These are phyloP conservation scores for Aplosporella prunicola DNA, from an alignment of 2,329 filamentous ascomycete species.

Conservation along the genomic window DNA sequence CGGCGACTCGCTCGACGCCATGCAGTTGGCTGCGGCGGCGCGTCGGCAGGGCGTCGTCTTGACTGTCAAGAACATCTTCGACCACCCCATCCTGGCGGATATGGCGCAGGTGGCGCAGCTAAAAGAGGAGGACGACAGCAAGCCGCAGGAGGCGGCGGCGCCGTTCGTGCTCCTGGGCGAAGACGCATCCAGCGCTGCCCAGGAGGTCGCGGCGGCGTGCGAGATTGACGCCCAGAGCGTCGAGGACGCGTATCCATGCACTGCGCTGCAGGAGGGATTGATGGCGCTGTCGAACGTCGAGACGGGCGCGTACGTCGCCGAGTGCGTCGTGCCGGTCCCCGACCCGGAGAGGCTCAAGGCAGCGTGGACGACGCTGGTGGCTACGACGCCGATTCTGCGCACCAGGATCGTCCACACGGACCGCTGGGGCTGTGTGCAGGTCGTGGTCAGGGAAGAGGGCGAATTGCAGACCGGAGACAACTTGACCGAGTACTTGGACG, in stretches of 20 bases:
- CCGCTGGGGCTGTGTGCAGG: slow-evolving; percentile 23
- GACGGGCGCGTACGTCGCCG: slow-evolving; percentile 43
- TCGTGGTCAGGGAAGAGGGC: slow-evolving; percentile 19
- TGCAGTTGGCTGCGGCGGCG: slow-evolving; percentile 48
- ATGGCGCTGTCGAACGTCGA: slow-evolving; percentile 45
- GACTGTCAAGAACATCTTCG: slow-evolving; percentile 49
- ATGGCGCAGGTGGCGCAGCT: slow-evolving; percentile 34
- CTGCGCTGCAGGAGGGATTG: slow-evolving; percentile 46
- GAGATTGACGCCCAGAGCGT: slow-evolving; percentile 13
- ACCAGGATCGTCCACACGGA: slow-evolving; percentile 32
- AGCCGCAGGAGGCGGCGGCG: not conserved
- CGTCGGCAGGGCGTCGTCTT: slow-evolving; percentile 40
- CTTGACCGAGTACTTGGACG: slow-evolving; percentile 17
- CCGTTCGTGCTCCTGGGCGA: not conserved
- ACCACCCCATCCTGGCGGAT: slow-evolving; percentile 32
- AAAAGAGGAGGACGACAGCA: not conserved
- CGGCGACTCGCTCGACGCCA: slow-evolving; percentile 39
- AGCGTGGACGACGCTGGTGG: slow-evolving; percentile 38
- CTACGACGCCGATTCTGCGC: slow-evolving; percentile 37
- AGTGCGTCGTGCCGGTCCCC: slow-evolving; percentile 1
- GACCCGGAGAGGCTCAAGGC: slow-evolving; percentile 29
- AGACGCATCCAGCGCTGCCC: not conserved
- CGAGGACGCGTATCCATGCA: slow-evolving; percentile 49
- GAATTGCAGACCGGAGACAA: slow-evolving; percentile 7
- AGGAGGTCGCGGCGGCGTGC: not conserved